These are phyloP conservation scores for Plasmopara halstedii DNA, from an alignment of 352 stramenopile genomes.

Conservation along the genomic window DNA sequence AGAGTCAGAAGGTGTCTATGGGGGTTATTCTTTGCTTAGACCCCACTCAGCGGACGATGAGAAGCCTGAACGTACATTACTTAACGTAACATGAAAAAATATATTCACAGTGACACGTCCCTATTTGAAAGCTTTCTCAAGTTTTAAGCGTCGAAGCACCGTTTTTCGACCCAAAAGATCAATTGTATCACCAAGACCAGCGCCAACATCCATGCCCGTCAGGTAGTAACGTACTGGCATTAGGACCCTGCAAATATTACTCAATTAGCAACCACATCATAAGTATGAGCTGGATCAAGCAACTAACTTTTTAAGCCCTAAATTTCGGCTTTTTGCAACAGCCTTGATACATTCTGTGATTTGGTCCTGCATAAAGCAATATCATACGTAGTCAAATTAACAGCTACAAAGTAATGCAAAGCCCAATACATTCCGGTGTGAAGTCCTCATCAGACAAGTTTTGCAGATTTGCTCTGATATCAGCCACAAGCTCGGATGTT, in stretches of 20 bases:
- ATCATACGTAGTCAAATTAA: neutral
- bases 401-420: neutral
- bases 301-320: conserved; percentile 75
- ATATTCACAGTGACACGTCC: no score
- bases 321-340: conserved; percentile 64
- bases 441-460: conserved; percentile 60
- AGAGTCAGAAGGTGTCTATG: no score
- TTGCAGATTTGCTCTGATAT: conserved; percentile 37
- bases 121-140: conserved; percentile 5
- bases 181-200: conserved; percentile 76
- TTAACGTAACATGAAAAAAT: no score
- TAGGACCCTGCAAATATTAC: conserved; percentile 41
- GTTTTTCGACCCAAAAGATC: conserved; percentile 60
- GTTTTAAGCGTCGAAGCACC: conserved; percentile 37
- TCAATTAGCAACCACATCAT: neutral
- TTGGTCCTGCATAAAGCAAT: conserved; percentile 42
- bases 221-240: conserved; percentile 85
- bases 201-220: conserved; percentile 80
- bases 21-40: no score
- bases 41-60: no score
- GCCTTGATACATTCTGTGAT: conserved; percentile 77
- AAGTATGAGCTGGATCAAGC: neutral
- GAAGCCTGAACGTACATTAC: no score
- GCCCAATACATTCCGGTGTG: conserved; percentile 29
- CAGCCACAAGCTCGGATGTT: conserved; percentile 45